A percentile compares a stretch with the other conserved stretches of the same genome.
Conservation (phyloP, 176 grass and related monocot species). For the Dactylis glomerata region DNA sequence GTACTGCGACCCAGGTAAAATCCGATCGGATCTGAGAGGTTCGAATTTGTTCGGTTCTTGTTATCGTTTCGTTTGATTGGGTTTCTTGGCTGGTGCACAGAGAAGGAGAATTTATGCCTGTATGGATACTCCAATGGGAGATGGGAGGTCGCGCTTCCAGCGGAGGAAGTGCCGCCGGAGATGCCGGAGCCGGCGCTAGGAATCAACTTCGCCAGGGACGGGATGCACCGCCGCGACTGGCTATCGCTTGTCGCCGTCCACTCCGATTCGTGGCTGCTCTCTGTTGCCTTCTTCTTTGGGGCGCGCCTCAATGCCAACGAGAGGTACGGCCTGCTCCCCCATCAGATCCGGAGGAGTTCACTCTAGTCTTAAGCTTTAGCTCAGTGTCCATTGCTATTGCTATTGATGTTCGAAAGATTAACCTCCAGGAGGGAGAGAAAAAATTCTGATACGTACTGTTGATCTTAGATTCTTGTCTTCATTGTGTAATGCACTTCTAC, state of each 20-base stretch:
- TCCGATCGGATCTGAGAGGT: constrained; percentile 22
- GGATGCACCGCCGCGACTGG: constrained; percentile 58
- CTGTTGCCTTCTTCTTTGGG: constrained; percentile 53
- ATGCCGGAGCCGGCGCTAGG: constrained; percentile 54
- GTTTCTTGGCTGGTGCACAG: not conserved
- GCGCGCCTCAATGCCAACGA: constrained; percentile 52
- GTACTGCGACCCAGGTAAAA: constrained; percentile 48
- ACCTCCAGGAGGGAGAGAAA: not conserved
- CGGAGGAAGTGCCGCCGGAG: constrained; percentile 61
- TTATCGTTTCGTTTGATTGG: constrained; percentile 1
- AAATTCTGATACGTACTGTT: not conserved
- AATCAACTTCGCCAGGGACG: constrained; percentile 64
- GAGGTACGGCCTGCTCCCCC: constrained; percentile 16
- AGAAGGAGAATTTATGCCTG: constrained; percentile 63
- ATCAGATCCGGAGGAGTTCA: not conserved
- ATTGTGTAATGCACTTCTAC: not conserved
- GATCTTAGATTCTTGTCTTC: not conserved
- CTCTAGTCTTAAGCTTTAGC: not conserved
- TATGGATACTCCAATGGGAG: constrained; percentile 41
- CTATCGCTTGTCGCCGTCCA: constrained; percentile 57
- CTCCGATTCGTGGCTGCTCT: constrained; percentile 53
- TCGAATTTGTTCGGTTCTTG: not conserved
- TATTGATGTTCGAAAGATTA: not conserved
- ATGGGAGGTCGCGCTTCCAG: constrained; percentile 54
- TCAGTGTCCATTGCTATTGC: not conserved